phyloP scores from a whole-genome alignment of 2,329 filamentous ascomycete species.

The Beauveria pseudobassiana region DNA sequence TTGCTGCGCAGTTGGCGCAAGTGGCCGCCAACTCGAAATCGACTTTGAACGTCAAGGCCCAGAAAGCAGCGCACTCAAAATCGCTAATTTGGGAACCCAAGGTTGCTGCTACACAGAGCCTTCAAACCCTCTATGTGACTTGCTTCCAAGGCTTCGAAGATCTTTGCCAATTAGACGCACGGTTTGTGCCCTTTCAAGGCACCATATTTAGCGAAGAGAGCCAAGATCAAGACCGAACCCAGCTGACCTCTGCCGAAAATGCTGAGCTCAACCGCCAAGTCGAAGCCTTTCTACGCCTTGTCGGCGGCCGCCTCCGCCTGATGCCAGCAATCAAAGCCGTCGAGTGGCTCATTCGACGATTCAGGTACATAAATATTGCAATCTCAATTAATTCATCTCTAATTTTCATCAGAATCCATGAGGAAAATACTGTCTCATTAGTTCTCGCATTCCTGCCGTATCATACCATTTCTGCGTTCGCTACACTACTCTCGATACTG shows the following conservation, averaged over 20 bases:
- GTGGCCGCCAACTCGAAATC: slow-evolving; percentile 86
- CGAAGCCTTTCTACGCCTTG: slow-evolving; percentile 75
- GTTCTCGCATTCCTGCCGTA: slow-evolving; percentile 88
- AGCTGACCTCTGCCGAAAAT: slow-evolving; percentile 78
- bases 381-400: slow-evolving; percentile 2
- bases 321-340: slow-evolving; percentile 84
- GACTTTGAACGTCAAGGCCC: slow-evolving; percentile 85
- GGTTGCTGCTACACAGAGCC: slow-evolving; percentile 80
- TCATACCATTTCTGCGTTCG: slow-evolving; percentile 77
- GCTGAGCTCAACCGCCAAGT: slow-evolving; percentile 69
- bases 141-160: slow-evolving; percentile 88
- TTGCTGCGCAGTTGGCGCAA: slow-evolving; percentile 88
- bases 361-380: slow-evolving; percentile 51
- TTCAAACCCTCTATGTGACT: slow-evolving; percentile 78
- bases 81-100: slow-evolving; percentile 88
- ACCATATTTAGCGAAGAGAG: slow-evolving; percentile 93
- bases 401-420: slow-evolving; percentile 62
- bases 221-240: slow-evolving; percentile 76
- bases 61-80: slow-evolving; percentile 85
- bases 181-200: slow-evolving; percentile 66
- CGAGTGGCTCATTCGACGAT: slow-evolving; percentile 90
- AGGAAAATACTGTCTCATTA: slow-evolving; percentile 74
- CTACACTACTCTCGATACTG: slow-evolving; percentile 79
- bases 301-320: slow-evolving; percentile 68
- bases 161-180: slow-evolving; percentile 74